A percentile compares a stretch with the other conserved stretches of the same genome.
These are phyloP conservation scores for Puccinia coronata DNA, from an alignment of 1,284 basidiomycete genomes.

Conservation along the genomic window DNA sequence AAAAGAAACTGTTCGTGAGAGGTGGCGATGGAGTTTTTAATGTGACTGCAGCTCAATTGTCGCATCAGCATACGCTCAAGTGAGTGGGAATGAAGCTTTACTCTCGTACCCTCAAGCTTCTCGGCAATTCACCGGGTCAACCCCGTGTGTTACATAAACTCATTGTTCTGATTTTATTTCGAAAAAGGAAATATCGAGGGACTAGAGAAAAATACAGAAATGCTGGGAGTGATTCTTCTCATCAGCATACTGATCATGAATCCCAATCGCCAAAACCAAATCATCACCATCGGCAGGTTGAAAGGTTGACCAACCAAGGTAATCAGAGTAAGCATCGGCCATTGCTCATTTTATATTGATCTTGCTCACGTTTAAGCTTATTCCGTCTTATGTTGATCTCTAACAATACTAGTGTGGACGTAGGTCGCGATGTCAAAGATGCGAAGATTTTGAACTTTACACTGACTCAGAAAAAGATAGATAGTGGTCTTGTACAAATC, in stretches of 20 bases:
- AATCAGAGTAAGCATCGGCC: slow-evolving; percentile 27
- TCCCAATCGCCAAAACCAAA: background rate
- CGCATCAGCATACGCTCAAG: slow-evolving; percentile 13
- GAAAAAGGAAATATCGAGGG: slow-evolving; percentile 33
- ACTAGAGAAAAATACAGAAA: background rate
- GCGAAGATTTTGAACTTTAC: background rate
- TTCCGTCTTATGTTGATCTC: background rate
- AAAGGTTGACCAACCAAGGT: slow-evolving; percentile 41
- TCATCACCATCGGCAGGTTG: slow-evolving; percentile 15
- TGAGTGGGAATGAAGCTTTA: background rate
- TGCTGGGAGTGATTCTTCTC: background rate
- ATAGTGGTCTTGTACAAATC: slow-evolving; percentile 37
- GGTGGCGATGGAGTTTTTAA: slow-evolving; percentile 23
- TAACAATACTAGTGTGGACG: slow-evolving; percentile 48
- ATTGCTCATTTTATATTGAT: background rate
- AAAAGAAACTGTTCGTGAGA: slow-evolving; percentile 24
- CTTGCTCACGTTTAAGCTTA: background rate
- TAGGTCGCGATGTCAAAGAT: slow-evolving; percentile 17
- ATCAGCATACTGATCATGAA: background rate
- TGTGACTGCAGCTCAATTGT: slow-evolving; percentile 9
- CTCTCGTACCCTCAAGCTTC: too few relatives aligned
- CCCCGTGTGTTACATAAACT: background rate
- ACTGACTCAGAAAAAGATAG: background rate
- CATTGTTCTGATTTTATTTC: background rate
- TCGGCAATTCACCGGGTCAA: background rate